phyloP scores from a whole-genome alignment of 1,284 basidiomycete species.

The Melampsora americana region DNA sequence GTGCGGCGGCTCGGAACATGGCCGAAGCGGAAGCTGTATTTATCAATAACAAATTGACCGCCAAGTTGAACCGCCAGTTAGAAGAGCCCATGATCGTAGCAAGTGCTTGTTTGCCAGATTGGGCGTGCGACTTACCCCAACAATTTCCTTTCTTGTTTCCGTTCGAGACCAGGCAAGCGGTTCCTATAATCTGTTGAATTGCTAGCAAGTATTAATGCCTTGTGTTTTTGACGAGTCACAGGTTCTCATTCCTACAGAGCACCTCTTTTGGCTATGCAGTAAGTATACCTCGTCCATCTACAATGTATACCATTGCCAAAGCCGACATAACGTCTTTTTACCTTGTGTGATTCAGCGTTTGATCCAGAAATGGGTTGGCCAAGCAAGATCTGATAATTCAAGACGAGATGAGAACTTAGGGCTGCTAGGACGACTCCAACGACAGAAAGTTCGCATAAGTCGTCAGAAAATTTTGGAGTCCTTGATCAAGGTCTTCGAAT shows the following conservation, averaged over 20 bases:
- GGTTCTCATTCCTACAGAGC: constrained; percentile 93
- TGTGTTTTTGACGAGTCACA: constrained; percentile 57
- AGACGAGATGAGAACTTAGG: constrained; percentile 83
- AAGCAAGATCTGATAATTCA: constrained; percentile 57
- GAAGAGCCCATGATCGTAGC: constrained; percentile 99
- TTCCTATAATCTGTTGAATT: background rate
- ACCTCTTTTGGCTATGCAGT: constrained; percentile 91
- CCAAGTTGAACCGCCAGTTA: constrained; percentile 93
- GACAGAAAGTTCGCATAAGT: constrained; percentile 95
- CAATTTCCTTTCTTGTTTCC: constrained; percentile 55
- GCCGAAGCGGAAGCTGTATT: constrained; percentile 70
- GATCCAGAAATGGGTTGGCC: constrained; percentile 46
- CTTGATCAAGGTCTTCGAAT: constrained; percentile 95
- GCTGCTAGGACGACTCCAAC: constrained; percentile 82
- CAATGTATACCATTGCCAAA: constrained; percentile 77
- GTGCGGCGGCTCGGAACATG: constrained; percentile 44
- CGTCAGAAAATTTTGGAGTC: constrained; percentile 90
- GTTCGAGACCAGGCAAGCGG: constrained; percentile 42
- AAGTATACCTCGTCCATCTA: constrained; percentile 59
- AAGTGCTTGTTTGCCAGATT: constrained; percentile 90
- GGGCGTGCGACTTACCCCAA: constrained; percentile 89
- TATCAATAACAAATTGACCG: constrained; percentile 96
- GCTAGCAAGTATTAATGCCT: background rate
- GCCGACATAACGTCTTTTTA: constrained; percentile 50
- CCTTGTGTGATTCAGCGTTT: constrained; percentile 45